Evolutionary conservation across 1,139 yeast genomes (phyloP).

Genomic region (Geotrichum aggregatum): DNA sequence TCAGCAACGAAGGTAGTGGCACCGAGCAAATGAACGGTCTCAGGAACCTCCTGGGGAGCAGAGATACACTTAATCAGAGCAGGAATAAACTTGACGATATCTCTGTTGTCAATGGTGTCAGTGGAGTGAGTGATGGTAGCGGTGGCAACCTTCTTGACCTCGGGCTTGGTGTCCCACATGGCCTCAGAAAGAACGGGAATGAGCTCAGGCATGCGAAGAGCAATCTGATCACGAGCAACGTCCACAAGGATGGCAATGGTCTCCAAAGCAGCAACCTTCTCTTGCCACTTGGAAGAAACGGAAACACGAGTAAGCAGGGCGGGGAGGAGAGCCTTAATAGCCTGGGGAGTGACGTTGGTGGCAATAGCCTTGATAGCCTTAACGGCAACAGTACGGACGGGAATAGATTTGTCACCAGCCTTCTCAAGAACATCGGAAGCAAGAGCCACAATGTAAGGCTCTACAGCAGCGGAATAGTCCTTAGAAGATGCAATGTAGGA

Average conservation of each 20-base stretch:
- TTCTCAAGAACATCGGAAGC: slow-evolving; percentile 65
- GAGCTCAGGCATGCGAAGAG: slow-evolving; percentile 98
- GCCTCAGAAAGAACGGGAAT: slow-evolving; percentile 97
- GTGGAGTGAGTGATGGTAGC: slow-evolving; percentile 94
- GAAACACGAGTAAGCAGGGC: slow-evolving; percentile 65
- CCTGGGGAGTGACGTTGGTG: slow-evolving; percentile 81
- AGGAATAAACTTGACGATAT: slow-evolving; percentile 98
- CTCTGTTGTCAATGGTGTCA: slow-evolving; percentile 98
- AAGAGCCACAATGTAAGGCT: slow-evolving; percentile 84
- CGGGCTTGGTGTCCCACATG: slow-evolving; percentile 99
- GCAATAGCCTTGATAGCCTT: slow-evolving; percentile 75
- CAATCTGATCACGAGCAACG: slow-evolving; percentile 91
- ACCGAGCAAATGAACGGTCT: slow-evolving; percentile 97
- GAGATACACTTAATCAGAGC: slow-evolving; percentile 95
- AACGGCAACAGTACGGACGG: slow-evolving; percentile 64
- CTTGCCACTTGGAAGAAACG: slow-evolving; percentile 92
- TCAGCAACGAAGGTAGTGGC: slow-evolving; percentile 99
- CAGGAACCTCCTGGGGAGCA: slow-evolving; percentile 94
- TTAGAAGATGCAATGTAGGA: slow-evolving; percentile 76
- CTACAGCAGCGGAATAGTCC: slow-evolving; percentile 85
- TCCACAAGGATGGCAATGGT: slow-evolving; percentile 86
- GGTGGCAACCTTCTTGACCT: slow-evolving; percentile 95
- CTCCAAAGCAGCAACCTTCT: slow-evolving; percentile 86
- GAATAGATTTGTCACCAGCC: slow-evolving; percentile 87
- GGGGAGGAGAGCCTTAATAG: slow-evolving; percentile 88